These are phyloP conservation scores for Tylopilus orsonianus DNA, from an alignment of 1,284 basidiomycete species.

Conservation along the genomic window DNA sequence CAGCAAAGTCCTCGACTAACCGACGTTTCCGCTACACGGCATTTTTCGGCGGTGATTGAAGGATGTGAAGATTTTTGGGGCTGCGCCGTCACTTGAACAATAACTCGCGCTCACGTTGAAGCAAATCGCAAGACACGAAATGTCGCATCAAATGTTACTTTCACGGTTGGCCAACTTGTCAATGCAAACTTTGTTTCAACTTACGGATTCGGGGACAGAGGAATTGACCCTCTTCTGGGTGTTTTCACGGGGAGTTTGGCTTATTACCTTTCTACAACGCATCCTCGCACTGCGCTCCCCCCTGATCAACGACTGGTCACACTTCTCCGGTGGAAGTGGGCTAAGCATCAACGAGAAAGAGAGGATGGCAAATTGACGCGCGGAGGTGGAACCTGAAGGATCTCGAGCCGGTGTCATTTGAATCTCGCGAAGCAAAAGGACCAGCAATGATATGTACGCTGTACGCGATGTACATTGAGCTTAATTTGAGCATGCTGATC, in stretches of 20 bases:
- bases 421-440: neutral
- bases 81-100: neutral
- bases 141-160: slow-evolving; percentile 38
- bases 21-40: slow-evolving; percentile 33
- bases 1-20: slow-evolving; percentile 20
- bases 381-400: neutral
- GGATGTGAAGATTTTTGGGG: slow-evolving; percentile 1
- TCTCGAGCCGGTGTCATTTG: neutral
- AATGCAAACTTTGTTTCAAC: neutral
- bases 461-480: neutral
- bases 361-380: slow-evolving; percentile 4
- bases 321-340: slow-evolving; percentile 73
- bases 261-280: slow-evolving; percentile 81
- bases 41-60: slow-evolving; percentile 28
- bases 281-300: slow-evolving; percentile 74
- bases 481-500: too few relatives aligned
- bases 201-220: slow-evolving; percentile 36
- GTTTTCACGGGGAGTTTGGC: slow-evolving; percentile 82
- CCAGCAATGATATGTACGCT: neutral
- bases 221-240: slow-evolving; percentile 73
- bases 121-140: slow-evolving; percentile 9
- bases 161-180: slow-evolving; percentile 46
- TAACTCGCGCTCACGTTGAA: slow-evolving; percentile 3
- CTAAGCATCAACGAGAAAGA: slow-evolving; percentile 30
- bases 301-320: slow-evolving; percentile 63